Evolutionary conservation across 352 stramenopile species (phyloP).

Genomic region (Phytophthora citricola): DNA sequence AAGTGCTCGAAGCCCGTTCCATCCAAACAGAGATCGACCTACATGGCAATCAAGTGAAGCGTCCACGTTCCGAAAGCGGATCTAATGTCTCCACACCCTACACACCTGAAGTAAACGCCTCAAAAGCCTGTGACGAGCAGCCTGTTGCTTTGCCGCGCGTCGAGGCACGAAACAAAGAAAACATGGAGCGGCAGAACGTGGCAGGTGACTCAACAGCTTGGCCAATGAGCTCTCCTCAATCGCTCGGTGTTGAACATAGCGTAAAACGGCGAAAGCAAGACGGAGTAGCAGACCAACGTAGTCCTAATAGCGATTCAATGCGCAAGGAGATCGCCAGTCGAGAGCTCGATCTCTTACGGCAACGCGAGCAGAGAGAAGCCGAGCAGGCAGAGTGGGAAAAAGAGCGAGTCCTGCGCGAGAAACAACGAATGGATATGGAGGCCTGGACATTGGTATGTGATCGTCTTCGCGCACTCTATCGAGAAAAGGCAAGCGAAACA

Average conservation of each 20-base stretch:
- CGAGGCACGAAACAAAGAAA: slow-evolving; percentile 25
- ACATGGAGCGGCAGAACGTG: slow-evolving; percentile 19
- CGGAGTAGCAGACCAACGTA: neutral
- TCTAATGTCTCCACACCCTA: slow-evolving; percentile 13
- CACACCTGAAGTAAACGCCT: slow-evolving; percentile 10
- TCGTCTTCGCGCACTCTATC: slow-evolving; percentile 38
- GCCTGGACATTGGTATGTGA: slow-evolving; percentile 44
- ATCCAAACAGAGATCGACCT: slow-evolving; percentile 37
- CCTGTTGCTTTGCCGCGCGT: neutral
- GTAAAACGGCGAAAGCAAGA: slow-evolving; percentile 22
- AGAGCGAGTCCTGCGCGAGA: slow-evolving; percentile 31
- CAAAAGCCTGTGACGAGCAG: slow-evolving; percentile 10
- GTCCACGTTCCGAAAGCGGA: slow-evolving; percentile 13
- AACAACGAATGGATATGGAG: slow-evolving; percentile 46
- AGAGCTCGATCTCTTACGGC: slow-evolving; percentile 37
- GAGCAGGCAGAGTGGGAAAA: slow-evolving; percentile 43
- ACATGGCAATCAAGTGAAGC: slow-evolving; percentile 16
- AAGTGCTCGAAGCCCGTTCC: slow-evolving; percentile 37
- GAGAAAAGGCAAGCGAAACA: slow-evolving; percentile 36
- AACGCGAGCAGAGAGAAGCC: slow-evolving; percentile 39
- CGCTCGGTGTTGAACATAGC: slow-evolving; percentile 9
- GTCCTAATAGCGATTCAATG: slow-evolving; percentile 14
- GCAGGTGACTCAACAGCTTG: slow-evolving; percentile 4
- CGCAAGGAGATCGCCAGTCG: slow-evolving; percentile 36
- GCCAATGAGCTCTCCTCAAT: slow-evolving; percentile 10